Evolutionary conservation across 192 early-diverging fungal species (phyloP), one percentile per base, ranked within the genome.

Genomic region (Umbelopsis sp.): DNA sequence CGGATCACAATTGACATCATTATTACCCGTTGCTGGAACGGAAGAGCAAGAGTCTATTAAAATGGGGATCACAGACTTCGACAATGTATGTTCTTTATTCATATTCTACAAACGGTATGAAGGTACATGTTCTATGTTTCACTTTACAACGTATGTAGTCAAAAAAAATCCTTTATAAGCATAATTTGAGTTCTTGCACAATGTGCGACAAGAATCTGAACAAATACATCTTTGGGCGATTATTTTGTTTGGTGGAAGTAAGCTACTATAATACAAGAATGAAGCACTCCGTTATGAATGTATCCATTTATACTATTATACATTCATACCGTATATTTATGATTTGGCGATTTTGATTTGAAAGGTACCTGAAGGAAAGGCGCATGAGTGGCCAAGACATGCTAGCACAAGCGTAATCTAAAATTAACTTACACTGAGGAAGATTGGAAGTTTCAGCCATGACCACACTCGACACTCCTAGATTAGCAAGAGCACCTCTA

Each of bases 401-500:
- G 38, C 38, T 41, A 11, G 12, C 8, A 41, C 38, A 41, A 41
- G 38, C 2, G 1, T 41, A 41, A 41, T 11, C 8, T 38, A 5
- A 3, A 41, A 5, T n/a, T n/a, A n/a, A 82, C 71, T 75, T 86
- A 83, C 93, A 96, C 81, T 93, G 92, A 10, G 94, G 94, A 24
- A 94, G 71, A 36, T 87, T 85, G 16, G 89, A 84, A 2, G 96
- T 93, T 71, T 99, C 96, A 3, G 95, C 94, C 24, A 94, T 87
- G 7, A 99, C 98, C 12, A 90, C 87, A 66, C 89, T 90, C 25
- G 86, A 69, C 22, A 98, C 85, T 24, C 98, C 98, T 65, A 97
- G 84, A 78, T 95, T 95, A 8, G 93, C 91, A 10, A 99, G 84
- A 0, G 94, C 93, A 22, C 98, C 98, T 32, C 98, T 89, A 31